Conservation (phyloP, 495 filamentous ascomycete genomes). For the Aspergillus funiculosus region DNA sequence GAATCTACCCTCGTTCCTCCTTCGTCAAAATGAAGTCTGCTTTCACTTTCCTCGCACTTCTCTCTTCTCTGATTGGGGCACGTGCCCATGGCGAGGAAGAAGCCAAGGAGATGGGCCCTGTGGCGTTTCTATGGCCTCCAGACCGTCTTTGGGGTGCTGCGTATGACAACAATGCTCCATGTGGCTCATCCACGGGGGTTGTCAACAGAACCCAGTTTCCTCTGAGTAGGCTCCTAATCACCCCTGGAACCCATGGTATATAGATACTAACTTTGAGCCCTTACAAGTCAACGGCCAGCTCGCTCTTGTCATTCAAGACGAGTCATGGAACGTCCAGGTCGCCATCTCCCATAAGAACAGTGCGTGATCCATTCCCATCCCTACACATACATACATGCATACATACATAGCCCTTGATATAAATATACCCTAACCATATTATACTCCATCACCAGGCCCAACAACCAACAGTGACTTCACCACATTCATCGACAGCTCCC, state of each 20-base stretch:
- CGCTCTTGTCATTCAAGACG: slow-evolving; percentile 37
- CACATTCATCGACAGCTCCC: slow-evolving; percentile 27
- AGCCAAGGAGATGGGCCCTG: slow-evolving; percentile 43
- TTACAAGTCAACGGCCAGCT: slow-evolving; percentile 29
- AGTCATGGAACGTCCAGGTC: slow-evolving; percentile 44
- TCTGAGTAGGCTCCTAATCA: slow-evolving; percentile 26
- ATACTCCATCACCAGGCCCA: no score
- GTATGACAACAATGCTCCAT: slow-evolving; percentile 43
- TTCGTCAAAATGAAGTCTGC: slow-evolving; percentile 7
- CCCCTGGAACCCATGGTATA: not conserved
- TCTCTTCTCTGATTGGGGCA: slow-evolving; percentile 8
- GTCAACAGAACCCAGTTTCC: slow-evolving; percentile 43
- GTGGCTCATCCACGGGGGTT: slow-evolving; percentile 37
- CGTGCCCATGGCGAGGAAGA: slow-evolving; percentile 16
- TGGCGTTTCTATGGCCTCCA: slow-evolving; percentile 49
- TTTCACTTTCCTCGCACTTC: slow-evolving; percentile 2
- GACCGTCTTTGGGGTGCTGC: slow-evolving; percentile 42
- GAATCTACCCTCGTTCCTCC: not conserved
- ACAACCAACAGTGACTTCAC: slow-evolving; percentile 41
- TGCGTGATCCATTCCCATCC: no score
- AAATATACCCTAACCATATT: no score
- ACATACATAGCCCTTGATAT: no score
- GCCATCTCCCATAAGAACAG: slow-evolving; percentile 41
- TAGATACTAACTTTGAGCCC: not conserved
- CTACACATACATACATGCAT: no score